These are phyloP conservation scores for Diaporthe nobilis DNA, from an alignment of 2,329 filamentous ascomycete genomes.

Conservation along the genomic window DNA sequence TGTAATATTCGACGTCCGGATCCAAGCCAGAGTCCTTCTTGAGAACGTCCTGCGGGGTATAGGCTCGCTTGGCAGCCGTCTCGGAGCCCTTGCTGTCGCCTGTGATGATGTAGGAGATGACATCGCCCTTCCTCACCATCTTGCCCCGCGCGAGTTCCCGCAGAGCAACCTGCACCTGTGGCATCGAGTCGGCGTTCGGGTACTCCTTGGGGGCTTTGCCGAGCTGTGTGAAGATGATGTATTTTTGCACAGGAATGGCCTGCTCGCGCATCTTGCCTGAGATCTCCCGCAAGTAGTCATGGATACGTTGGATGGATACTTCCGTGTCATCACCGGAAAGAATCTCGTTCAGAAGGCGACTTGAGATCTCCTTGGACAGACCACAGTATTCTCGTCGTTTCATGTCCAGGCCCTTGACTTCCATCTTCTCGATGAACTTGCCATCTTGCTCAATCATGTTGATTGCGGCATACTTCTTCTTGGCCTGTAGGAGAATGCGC, in stretches of 20 bases:
- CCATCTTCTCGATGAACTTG: constrained; percentile 93
- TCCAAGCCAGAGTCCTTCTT: constrained; percentile 82
- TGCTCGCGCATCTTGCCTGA: constrained; percentile 88
- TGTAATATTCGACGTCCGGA: constrained; percentile 97
- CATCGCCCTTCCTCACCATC: constrained; percentile 90
- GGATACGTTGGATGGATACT: constrained; percentile 87
- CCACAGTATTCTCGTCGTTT: constrained; percentile 96
- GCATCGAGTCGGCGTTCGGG: constrained; percentile 94
- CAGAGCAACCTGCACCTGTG: constrained; percentile 94
- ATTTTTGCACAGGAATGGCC: constrained; percentile 83
- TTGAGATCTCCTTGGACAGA: constrained; percentile 94
- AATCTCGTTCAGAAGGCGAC: constrained; percentile 91
- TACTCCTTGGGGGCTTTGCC: constrained; percentile 95
- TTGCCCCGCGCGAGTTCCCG: constrained; percentile 90
- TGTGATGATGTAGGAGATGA: constrained; percentile 96
- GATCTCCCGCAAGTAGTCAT: constrained; percentile 92
- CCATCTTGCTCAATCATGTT: constrained; percentile 92
- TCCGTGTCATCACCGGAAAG: constrained; percentile 95
- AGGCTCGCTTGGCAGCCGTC: constrained; percentile 88
- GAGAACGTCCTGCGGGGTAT: constrained; percentile 85
- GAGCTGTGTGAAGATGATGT: constrained; percentile 98
- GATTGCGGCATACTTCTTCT: constrained; percentile 99
- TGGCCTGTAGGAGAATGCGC: constrained; percentile 92
- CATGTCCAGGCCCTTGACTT: constrained; percentile 99
- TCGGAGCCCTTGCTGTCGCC: constrained; percentile 77